Evolutionary conservation across 2,329 filamentous ascomycete genomes (phyloP).

Genomic region (Pestalotiopsis sp.): DNA sequence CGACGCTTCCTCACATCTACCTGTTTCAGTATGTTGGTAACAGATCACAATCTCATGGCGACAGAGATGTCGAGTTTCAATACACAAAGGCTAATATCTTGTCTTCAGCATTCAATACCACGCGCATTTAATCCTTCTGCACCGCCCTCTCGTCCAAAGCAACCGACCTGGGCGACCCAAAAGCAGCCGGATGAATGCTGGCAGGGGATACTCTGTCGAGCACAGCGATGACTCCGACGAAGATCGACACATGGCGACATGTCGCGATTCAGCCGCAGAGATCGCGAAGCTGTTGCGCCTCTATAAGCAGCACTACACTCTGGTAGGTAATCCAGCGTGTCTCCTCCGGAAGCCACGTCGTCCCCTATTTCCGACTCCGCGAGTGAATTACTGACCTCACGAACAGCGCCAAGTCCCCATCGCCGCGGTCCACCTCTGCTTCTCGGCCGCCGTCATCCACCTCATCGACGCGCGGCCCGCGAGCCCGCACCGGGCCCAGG

Average conservation of each 20-base stretch:
- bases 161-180: neutral
- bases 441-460: neutral
- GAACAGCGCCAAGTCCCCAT: neutral
- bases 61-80: neutral
- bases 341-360: neutral
- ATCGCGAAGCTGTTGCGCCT: neutral
- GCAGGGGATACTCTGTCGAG: neutral
- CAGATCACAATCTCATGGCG: too few species aligned
- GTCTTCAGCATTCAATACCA: neutral
- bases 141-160: neutral
- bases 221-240: neutral
- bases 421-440: neutral
- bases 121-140: neutral
- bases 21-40: neutral
- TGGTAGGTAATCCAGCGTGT: neutral
- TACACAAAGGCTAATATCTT: neutral
- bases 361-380: neutral
- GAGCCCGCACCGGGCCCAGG: neutral
- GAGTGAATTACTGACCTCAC: neutral
- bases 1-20: neutral
- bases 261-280: neutral
- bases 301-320: neutral
- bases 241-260: neutral
- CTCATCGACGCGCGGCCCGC: neutral
- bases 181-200: neutral